Evolutionary conservation across 768 basidiomycete genomes (phyloP).

Genomic region (Trametes cubensis): DNA sequence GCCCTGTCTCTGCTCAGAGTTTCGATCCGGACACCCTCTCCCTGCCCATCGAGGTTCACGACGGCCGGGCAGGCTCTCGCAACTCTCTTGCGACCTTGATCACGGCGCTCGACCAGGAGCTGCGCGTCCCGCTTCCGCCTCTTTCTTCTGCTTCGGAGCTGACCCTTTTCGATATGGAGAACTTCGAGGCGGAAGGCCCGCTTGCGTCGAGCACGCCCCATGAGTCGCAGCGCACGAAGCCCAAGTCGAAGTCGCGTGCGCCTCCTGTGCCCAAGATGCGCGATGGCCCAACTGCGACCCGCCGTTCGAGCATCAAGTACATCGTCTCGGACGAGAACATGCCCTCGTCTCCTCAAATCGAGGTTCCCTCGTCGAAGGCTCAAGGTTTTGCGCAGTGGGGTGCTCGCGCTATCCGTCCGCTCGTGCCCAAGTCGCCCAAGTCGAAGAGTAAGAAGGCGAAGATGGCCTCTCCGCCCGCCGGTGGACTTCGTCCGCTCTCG

Average conservation of each 20-base stretch:
- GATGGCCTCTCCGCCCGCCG: constrained; percentile 34
- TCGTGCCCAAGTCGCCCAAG: constrained; percentile 58
- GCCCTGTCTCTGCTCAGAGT: constrained; percentile 21
- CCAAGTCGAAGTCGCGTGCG: constrained; percentile 27
- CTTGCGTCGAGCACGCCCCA: constrained; percentile 68
- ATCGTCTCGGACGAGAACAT: constrained; percentile 58
- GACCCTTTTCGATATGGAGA: constrained; percentile 56
- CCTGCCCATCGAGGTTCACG: constrained; percentile 54
- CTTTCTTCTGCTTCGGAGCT: constrained; percentile 64
- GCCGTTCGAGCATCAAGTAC: constrained; percentile 66
- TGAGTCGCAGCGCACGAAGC: constrained; percentile 40
- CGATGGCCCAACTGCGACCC: constrained; percentile 27
- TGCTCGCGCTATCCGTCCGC: constrained; percentile 48
- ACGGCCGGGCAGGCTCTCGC: constrained; percentile 52
- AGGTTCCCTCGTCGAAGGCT: constrained; percentile 6
- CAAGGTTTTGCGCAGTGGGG: constrained; percentile 27
- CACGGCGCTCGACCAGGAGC: constrained; percentile 36
- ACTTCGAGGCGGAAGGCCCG: constrained; percentile 41
- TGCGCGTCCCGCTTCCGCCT: constrained; percentile 34
- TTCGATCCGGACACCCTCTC: constrained; percentile 42
- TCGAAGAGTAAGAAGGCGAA: constrained; percentile 46
- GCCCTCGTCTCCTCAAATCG: constrained; percentile 14
- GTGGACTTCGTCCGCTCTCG: constrained; percentile 61
- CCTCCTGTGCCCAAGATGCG: constrained; percentile 31
- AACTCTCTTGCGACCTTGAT: constrained; percentile 51